Evolutionary conservation across 176 grass and related monocot genomes (phyloP).

Genomic region (Oryza nivara): DNA sequence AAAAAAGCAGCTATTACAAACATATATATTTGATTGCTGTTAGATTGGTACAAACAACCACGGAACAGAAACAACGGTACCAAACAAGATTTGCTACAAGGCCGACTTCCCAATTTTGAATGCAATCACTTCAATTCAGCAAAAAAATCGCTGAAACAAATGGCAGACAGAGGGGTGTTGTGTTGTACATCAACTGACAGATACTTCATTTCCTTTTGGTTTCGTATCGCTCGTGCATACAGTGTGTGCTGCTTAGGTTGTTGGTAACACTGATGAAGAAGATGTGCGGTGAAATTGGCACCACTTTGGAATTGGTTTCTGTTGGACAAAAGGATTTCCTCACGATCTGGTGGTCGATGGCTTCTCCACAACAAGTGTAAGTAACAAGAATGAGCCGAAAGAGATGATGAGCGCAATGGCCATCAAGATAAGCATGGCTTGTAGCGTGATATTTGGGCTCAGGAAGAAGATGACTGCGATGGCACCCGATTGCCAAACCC

Average conservation of each 20-base stretch:
- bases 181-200: not conserved
- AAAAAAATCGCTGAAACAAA: constrained; percentile 18
- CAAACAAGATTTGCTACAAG: not conserved
- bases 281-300: not conserved
- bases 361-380: constrained; percentile 56
- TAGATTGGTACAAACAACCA: constrained; percentile 16
- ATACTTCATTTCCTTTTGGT: not conserved
- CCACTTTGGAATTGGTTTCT: not conserved
- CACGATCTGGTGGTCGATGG: constrained; percentile 34
- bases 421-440: constrained; percentile 82
- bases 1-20: constrained; percentile 21
- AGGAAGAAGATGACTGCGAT: constrained; percentile 89
- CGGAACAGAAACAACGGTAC: not conserved
- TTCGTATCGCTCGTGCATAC: constrained; percentile 13
- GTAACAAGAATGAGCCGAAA: constrained; percentile 62
- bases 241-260: constrained; percentile 5
- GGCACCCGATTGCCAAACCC: constrained; percentile 91
- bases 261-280: constrained; percentile 13
- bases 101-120: not conserved
- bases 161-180: not conserved
- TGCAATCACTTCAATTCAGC: constrained; percentile 26
- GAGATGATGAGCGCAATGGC: constrained; percentile 46
- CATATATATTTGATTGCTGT: not conserved
- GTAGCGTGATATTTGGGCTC: constrained; percentile 73
- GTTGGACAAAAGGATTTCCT: constrained; percentile 16